phyloP scores from a whole-genome alignment of 768 basidiomycete genomes.

The Termitomyces sp. region DNA sequence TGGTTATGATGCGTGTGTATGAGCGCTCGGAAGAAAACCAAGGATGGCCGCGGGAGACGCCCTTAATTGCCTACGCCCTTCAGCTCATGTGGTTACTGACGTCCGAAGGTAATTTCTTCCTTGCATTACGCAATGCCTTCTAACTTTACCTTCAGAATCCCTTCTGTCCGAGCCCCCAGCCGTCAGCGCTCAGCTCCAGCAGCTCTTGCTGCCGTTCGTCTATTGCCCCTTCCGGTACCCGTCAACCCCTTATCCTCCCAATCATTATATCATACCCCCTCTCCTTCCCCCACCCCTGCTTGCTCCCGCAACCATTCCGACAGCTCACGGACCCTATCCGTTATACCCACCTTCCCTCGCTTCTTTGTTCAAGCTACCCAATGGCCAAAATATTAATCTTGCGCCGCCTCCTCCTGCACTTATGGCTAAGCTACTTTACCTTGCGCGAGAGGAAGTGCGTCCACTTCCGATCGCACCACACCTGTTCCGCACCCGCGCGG shows the following conservation, averaged over 20 bases:
- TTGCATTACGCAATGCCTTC: background rate
- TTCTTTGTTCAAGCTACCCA: slow-evolving; percentile 24
- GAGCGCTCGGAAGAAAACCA: slow-evolving; percentile 20
- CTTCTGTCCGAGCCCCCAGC: slow-evolving; percentile 22
- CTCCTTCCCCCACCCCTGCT: slow-evolving; percentile 10
- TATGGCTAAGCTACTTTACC: slow-evolving; percentile 59
- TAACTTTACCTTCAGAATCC: slow-evolving; percentile 14
- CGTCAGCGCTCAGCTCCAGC: slow-evolving; percentile 23
- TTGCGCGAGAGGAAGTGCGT: slow-evolving; percentile 47
- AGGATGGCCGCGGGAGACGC: slow-evolving; percentile 48
- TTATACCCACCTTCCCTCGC: slow-evolving; percentile 29
- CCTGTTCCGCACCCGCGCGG: slow-evolving; percentile 25
- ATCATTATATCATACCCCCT: slow-evolving; percentile 51
- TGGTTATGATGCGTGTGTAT: slow-evolving; percentile 35
- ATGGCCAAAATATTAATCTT: slow-evolving; percentile 19
- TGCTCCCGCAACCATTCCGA: slow-evolving; percentile 20
- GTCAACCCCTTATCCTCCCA: slow-evolving; percentile 52
- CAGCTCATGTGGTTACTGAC: slow-evolving; percentile 53
- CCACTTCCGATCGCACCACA: slow-evolving; percentile 36
- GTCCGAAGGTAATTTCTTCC: slow-evolving; percentile 26
- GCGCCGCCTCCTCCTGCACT: slow-evolving; percentile 41
- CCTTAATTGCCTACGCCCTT: slow-evolving; percentile 39
- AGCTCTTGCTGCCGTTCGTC: slow-evolving; percentile 36
- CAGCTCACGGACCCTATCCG: slow-evolving; percentile 41
- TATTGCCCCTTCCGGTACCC: slow-evolving; percentile 48